Base-by-base conservation (phyloP, 257 asterid genomes). In the Salvia splendens region DNA sequence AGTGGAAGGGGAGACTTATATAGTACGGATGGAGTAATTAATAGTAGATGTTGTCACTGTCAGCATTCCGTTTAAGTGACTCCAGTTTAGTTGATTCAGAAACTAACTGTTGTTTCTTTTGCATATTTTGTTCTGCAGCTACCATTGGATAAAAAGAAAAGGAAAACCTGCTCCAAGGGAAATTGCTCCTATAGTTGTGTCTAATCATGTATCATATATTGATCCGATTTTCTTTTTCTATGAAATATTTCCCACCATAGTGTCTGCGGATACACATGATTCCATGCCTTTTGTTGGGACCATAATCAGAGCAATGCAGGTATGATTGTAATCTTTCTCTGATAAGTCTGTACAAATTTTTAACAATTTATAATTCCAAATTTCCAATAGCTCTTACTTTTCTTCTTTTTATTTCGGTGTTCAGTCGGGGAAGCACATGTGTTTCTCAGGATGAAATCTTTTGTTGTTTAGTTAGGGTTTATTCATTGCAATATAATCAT, bases 301-400 rank as follows among this genome's bases (percentile, higher is more conserved):
- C 80, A 94, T 94, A 80, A 94, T 94, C 82, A 80, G 96, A 77
- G 95, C 99, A 64, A 94, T 94, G 99, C 99, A 94, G 98, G 96
- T 93, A 93, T 42, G 42, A 12, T 52, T 32, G 8, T 30, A 24
- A 24, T 24, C 30, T 24, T 24, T 24, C 30, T 24, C 30, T 24
- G 30, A 56, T 38, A 10, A 36, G 40, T 62, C 17, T 38, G 36
- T 16, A 2, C 55, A 16, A 12, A 28, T 11, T 8, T 9, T 11
- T 45, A 17, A 11, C 55, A 33, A 4, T 38, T 16, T 60, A 51
- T 59, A 12, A 38, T 40, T 52, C 8, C 52, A 28, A 54, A 12
- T 28, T 40, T 52, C 8, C 52, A 28, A 54, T 28, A n/a, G 16
- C 38, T 45, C 30, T 24, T 24, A 24, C 30, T 10, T 65, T 54